Conservation (phyloP, 768 basidiomycete species). For the Tulasnella sp. region DNA sequence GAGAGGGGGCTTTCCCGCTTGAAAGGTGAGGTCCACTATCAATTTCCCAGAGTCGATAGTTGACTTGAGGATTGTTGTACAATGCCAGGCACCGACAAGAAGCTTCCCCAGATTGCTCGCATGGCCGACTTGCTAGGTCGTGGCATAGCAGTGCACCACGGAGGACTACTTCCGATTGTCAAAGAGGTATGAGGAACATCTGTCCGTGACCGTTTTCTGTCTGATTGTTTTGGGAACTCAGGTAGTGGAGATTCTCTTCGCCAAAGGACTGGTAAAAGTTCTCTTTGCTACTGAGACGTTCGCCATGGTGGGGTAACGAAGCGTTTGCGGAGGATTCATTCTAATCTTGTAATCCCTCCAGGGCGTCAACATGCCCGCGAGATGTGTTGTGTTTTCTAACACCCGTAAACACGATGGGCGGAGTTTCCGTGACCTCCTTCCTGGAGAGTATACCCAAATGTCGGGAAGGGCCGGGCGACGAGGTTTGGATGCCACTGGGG, state of each 20-base stretch:
- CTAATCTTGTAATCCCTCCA: constrained; percentile 25
- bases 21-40: constrained; percentile 59
- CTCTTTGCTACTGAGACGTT: constrained; percentile 99
- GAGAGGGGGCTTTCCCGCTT: constrained; percentile 85
- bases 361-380: constrained; percentile 99
- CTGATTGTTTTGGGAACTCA: constrained; percentile 26
- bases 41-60: no score
- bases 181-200: constrained; percentile 58
- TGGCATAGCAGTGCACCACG: constrained; percentile 96
- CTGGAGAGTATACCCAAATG: constrained; percentile 98
- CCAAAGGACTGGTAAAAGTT: constrained; percentile 88
- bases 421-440: constrained; percentile 78
- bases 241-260: constrained; percentile 94
- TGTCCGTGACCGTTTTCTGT: constrained; percentile 15
- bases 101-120: constrained; percentile 80
- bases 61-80: no score
- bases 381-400: constrained; percentile 90
- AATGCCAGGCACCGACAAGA: constrained; percentile 75
- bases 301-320: constrained; percentile 65
- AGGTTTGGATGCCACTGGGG: constrained; percentile 89
- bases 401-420: constrained; percentile 93
- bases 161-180: constrained; percentile 88
- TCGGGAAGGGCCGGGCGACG: constrained; percentile 95
- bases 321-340: background rate
- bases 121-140: constrained; percentile 84